phyloP scores from a whole-genome alignment of 441 rosid genomes.

The Pelargonium cotyledonis region DNA sequence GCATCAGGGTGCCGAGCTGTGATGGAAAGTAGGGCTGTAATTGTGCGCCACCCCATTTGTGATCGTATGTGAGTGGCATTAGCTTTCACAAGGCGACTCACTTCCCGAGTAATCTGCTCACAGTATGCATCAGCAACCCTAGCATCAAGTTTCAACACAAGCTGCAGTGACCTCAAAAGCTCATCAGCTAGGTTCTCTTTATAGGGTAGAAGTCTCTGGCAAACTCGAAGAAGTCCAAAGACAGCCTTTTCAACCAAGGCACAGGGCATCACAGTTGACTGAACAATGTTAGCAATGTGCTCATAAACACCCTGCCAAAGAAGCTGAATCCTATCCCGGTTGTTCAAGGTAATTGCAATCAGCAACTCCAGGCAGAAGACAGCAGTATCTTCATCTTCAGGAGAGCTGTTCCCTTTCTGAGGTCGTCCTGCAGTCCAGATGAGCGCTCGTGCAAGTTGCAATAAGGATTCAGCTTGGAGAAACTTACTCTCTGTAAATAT shows the following conservation, averaged over 20 bases:
- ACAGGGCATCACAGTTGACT: constrained; percentile 86
- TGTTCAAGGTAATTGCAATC: constrained; percentile 86
- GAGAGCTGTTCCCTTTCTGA: constrained; percentile 62
- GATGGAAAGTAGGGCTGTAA: constrained; percentile 72
- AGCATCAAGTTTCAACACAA: constrained; percentile 88
- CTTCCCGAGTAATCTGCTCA: constrained; percentile 85
- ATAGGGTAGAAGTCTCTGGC: constrained; percentile 92
- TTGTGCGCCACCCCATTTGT: constrained; percentile 86
- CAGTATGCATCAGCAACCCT: constrained; percentile 97
- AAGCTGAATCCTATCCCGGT: constrained; percentile 81
- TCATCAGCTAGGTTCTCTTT: constrained; percentile 92
- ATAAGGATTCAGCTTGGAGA: constrained; percentile 78
- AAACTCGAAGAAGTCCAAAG: constrained; percentile 84
- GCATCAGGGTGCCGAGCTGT: constrained; percentile 97
- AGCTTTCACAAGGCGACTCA: constrained; percentile 87
- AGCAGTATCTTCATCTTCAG: constrained; percentile 91
- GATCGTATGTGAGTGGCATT: constrained; percentile 91
- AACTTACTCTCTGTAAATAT: constrained; percentile 92
- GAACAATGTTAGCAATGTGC: constrained; percentile 85
- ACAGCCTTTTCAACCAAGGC: constrained; percentile 87
- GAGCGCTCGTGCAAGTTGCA: constrained; percentile 81
- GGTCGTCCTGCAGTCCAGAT: constrained; percentile 84
- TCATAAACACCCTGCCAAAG: constrained; percentile 96
- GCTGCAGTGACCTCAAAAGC: constrained; percentile 84
- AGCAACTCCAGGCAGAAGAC: constrained; percentile 93